Evolutionary conservation across 192 early-diverging fungal species (phyloP).

Genomic region (Podila horticola): DNA sequence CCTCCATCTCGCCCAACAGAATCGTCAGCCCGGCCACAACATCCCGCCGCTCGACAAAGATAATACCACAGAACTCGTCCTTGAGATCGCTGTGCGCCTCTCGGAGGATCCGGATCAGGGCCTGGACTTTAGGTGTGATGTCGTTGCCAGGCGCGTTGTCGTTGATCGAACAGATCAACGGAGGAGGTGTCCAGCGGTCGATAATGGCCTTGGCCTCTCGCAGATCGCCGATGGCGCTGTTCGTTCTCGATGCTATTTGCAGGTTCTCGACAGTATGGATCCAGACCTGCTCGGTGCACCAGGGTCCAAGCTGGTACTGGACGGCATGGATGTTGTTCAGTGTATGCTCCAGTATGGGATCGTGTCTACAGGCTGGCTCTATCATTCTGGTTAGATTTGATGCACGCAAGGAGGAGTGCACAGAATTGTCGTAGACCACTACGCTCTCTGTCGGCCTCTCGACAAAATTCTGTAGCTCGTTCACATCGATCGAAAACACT

Average conservation of each 20-base stretch:
- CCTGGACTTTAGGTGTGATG: slow-evolving; percentile 68
- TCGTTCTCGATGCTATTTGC: slow-evolving; percentile 30
- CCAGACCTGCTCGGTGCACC: slow-evolving; percentile 81
- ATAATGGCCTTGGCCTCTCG: slow-evolving; percentile 35
- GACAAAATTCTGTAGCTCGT: not conserved
- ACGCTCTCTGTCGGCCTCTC: not conserved
- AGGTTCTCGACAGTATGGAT: slow-evolving; percentile 58
- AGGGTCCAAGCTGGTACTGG: slow-evolving; percentile 72
- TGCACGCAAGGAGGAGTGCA: not conserved
- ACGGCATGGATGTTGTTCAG: slow-evolving; percentile 55
- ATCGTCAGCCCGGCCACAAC: slow-evolving; percentile 67
- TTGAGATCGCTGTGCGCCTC: not conserved
- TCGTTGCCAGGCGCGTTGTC: slow-evolving; percentile 56
- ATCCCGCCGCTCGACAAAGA: slow-evolving; percentile 82
- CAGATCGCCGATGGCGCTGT: slow-evolving; percentile 29
- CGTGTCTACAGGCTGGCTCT: slow-evolving; percentile 23
- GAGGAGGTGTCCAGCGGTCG: slow-evolving; percentile 20
- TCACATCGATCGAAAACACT: slow-evolving; percentile 20
- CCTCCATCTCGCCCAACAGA: slow-evolving; percentile 58
- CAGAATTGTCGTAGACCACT: not conserved
- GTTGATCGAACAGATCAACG: slow-evolving; percentile 51
- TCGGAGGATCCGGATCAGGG: slow-evolving; percentile 8
- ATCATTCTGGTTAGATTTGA: slow-evolving; percentile 44
- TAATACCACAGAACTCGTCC: slow-evolving; percentile 80
- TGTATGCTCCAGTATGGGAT: slow-evolving; percentile 51